Evolutionary conservation across 1,284 basidiomycete genomes (phyloP), one percentile per base, ranked within the genome.

Genomic region (Somion occarium): DNA sequence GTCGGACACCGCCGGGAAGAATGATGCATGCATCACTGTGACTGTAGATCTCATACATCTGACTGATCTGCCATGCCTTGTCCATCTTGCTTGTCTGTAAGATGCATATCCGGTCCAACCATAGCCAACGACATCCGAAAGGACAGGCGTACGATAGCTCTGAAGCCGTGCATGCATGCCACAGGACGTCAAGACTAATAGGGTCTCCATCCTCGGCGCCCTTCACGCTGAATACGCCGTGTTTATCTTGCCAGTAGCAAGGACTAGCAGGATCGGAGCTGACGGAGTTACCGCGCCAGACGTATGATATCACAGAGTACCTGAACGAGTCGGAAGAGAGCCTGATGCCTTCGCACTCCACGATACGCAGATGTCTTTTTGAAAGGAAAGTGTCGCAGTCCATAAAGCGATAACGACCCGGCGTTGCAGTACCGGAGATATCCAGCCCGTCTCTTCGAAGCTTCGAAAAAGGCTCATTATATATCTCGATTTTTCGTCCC

Each of bases 171-270:
- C 44, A 46, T 15, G 53, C 57, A 7, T 54, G 26, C 18, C 47
- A 25, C 3, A 59, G 47, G 39, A 58, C 56, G 44, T 56, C 56
- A 20, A 59, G 22, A 37, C 54, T 50, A 37, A 60, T 51, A 13
- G 57, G 58, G 37, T 59, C 58, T 3, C 48, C 59, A 34, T 53
- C 52, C n/a, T 57, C 56, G 5, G 53, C 56, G 2, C 53, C 54
- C 43, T 46, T 27, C 15, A 60, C 57, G 18, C 46, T 41, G 45
- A 59, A 56, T 25, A 18, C n/a, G 15, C 44, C 47, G 19, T 30
- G 13, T 44, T 37, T 13, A 23, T 23, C 11, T 44, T n/a, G 7
- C 24, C 25, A 37, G 37, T 19, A 42, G 22, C 15, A 3, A 18
- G 22, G 37, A 25, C 18, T 18, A 19, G 25, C 5, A 1, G 27